These are phyloP conservation scores for Aspergillus bridgeri DNA, from an alignment of 495 filamentous ascomycete species.

Conservation along the genomic window DNA sequence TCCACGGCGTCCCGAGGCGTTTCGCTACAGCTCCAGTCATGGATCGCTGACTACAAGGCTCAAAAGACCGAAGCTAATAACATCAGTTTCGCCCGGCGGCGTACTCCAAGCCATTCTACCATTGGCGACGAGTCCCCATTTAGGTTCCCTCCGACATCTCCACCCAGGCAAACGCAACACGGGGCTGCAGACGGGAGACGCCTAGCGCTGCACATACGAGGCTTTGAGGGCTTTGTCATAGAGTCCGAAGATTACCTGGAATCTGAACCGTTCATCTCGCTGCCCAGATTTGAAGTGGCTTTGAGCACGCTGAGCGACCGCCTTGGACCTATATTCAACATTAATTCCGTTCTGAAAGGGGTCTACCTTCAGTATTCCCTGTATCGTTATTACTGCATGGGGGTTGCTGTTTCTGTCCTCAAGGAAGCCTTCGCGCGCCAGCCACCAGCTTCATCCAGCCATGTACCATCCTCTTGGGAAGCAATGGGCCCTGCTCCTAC, in stretches of 20 bases:
- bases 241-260: conserved; percentile 84
- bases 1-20: conserved; percentile 75
- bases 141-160: conserved; percentile 56
- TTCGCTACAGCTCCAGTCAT: conserved; percentile 82
- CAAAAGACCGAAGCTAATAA: conserved; percentile 66
- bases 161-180: conserved; percentile 54
- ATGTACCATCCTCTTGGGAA: conserved; percentile 1
- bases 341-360: conserved; percentile 75
- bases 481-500: conserved; percentile 8
- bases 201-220: conserved; percentile 72
- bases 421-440: conserved; percentile 65
- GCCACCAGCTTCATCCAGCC: conserved; percentile 13
- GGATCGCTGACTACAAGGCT: conserved; percentile 86
- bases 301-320: conserved; percentile 80
- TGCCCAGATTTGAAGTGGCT: conserved; percentile 84
- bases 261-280: conserved; percentile 75
- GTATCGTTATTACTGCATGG: conserved; percentile 89
- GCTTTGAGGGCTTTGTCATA: conserved; percentile 83
- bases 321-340: conserved; percentile 80
- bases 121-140: conserved; percentile 49
- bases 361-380: conserved; percentile 86
- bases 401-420: conserved; percentile 73
- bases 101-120: conserved; percentile 55
- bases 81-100: conserved; percentile 52
- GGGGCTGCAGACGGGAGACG: conserved; percentile 77